phyloP scores from a whole-genome alignment of 805 yeast species.

The Monosporozyma servazzii region DNA sequence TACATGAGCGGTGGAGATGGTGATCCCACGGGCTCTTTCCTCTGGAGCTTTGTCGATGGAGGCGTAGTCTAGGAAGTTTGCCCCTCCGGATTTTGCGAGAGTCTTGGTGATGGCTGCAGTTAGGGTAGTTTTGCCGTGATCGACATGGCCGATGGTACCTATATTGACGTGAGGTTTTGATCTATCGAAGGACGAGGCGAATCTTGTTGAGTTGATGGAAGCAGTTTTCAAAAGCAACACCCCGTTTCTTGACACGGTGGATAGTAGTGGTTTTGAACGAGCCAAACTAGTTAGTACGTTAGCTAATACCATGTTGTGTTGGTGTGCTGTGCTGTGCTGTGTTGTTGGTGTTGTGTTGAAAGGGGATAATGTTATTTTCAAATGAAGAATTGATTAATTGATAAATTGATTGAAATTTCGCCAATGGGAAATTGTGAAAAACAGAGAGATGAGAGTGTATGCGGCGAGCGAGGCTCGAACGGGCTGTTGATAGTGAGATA shows the following conservation, averaged over 20 bases:
- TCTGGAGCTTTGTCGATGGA: conserved; percentile 97
- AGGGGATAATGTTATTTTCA: not conserved
- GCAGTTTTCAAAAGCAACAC: not conserved
- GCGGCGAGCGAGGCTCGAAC: not conserved
- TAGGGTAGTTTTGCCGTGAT: conserved; percentile 96
- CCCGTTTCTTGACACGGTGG: not conserved
- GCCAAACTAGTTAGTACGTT: not conserved
- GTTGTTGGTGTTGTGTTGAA: not conserved
- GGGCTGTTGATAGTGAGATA: not conserved
- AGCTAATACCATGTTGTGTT: not conserved
- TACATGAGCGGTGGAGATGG: conserved; percentile 95
- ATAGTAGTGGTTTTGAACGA: not conserved
- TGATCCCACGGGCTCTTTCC: conserved; percentile 99
- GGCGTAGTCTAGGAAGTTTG: conserved; percentile 84
- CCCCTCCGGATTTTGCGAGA: conserved; percentile 79
- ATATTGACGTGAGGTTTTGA: conserved; percentile 93
- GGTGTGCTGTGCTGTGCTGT: not conserved
- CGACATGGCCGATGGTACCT: conserved; percentile 98
- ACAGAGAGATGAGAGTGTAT: too few relatives aligned
- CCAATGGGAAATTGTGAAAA: not conserved
- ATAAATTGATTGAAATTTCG: too few relatives aligned
- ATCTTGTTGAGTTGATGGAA: not conserved
- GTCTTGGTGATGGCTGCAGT: conserved; percentile 99
- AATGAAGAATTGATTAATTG: too few relatives aligned
- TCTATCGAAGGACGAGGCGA: conserved; percentile 59